Percentiles rank a stretch among this genome's conserved stretches.
phyloP scores from a whole-genome alignment of 495 filamentous ascomycete genomes.

The Pseudevernia furfuracea region DNA sequence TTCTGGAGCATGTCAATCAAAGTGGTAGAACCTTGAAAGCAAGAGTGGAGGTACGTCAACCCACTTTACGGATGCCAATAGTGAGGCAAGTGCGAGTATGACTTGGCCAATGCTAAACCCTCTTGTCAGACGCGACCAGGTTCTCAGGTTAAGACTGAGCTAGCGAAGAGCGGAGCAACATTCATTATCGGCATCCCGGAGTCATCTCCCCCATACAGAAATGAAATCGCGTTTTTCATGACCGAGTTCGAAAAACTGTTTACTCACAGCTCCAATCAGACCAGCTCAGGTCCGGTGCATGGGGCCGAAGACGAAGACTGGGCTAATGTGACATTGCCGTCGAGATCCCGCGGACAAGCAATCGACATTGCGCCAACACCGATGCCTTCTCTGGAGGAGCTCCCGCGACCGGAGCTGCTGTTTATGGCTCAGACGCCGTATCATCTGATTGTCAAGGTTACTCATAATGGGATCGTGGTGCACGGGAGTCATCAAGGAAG shows the following conservation, averaged over 20 bases:
- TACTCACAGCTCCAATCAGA: neutral
- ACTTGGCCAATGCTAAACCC: neutral
- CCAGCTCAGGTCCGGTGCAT: neutral
- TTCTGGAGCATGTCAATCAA: neutral
- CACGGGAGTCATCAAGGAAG: neutral
- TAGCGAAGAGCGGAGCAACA: neutral
- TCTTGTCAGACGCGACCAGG: neutral
- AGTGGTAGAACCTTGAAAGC: neutral
- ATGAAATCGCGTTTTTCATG: neutral
- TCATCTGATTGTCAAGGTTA: neutral
- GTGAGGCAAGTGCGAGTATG: neutral
- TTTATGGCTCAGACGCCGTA: neutral
- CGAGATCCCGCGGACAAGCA: neutral
- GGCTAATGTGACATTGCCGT: neutral
- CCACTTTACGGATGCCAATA: no score
- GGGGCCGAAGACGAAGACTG: neutral
- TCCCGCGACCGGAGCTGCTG: neutral
- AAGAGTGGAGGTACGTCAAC: neutral
- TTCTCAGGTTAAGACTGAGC: neutral
- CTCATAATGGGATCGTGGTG: neutral
- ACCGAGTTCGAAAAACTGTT: neutral
- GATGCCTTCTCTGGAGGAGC: neutral
- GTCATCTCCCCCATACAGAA: neutral
- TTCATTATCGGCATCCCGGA: neutral
- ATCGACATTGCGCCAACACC: neutral